Evolutionary conservation across 2,329 filamentous ascomycete species (phyloP), one percentile per base, ranked within the genome.

Genomic region (Talaromyces sp.): DNA sequence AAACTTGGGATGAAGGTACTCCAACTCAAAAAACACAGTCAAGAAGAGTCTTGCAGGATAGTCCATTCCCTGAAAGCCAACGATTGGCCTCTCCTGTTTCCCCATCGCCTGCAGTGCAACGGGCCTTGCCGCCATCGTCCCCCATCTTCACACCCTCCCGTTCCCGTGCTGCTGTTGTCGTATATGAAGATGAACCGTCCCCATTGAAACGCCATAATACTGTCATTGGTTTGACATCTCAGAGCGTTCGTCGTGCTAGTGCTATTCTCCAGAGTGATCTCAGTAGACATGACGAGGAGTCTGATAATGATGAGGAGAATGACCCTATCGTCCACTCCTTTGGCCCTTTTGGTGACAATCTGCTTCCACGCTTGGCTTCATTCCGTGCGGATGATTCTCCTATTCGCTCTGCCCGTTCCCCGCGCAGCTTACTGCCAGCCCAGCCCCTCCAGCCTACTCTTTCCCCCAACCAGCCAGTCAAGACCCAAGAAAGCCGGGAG

Each of bases 261-360:
- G 64, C 44, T 17, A 58, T 66, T 43, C 57, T 70, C 24, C 63
- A 65, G 49, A 72, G 68, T 51, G 70, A 72, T 17, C 49, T 68
- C 33, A 67, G 66, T 52, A 72, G 74, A 48, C 70, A 76, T 4
- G 86, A 88, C 16, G 86, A 91, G 16, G 84, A 88, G 48, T 87
- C 90, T 46, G 86, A 96, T 58, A 87, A 89, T 0, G 88, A 93
- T 63, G 92, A 97, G 76, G 93, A 97, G 74, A 97, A 97, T 59
- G 94, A 97, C 63, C 92, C 92, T 2, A 86, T 96, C 49, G 80
- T 97, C 16, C 90, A 94, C 72, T 96, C 92, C 0, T 97, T 97
- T 62, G 92, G 91, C 14, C 91, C 91, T 1, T 96, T 90, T 66
- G 91, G 91, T 37, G 89, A 89, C 49, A 90, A 96, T 68, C 80